Evolutionary conservation across 1,284 basidiomycete genomes (phyloP), one percentile per base, ranked within the genome.

Genomic region (Flammula alnicola): DNA sequence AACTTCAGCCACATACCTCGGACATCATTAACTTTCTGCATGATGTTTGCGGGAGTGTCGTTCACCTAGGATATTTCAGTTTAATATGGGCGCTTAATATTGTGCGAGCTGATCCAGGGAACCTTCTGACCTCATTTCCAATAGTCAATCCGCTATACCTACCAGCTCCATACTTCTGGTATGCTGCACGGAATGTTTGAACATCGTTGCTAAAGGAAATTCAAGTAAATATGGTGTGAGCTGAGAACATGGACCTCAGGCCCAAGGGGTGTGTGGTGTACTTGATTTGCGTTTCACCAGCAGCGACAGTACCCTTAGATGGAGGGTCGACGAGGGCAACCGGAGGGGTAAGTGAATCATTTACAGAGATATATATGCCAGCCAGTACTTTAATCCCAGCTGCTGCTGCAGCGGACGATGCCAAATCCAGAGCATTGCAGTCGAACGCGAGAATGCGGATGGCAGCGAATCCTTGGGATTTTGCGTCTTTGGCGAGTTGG

Each of bases 371-470:
- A 47, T 55, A 70, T 7, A 72, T 70, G 0, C 69, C 70, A 27
- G 67, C 69, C 38, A 72, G 40, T 19, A 70, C 59, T 20, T 52
- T 60, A n/a, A 72, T 44, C 2, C 64, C 65, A 10, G 51, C 57
- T 2, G 61, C 49, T 4, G 64, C 62, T 19, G 67, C 65, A 5
- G 70, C 68, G 25, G 62, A 55, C 3, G 70, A 70, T n/a, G 69
- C 68, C 23, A 58, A 25, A 16, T 65, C 63, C 17, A 72, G 49
- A 5, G 70, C 68, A 49, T 67, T 57, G 46, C 68, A 71, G 43
- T 72, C 68, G 42, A 71, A 68, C 5, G 66, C 68, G 11, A 60
- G 44, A 27, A 72, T 63, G n/a, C 67, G 63, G 40, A 72, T 64
- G 3, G 70, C 58, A 10, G 50, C 55, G 55, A 71, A 70, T 7